Percentiles rank a stretch among this genome's conserved stretches.
Evolutionary conservation across 768 basidiomycete genomes (phyloP).

Genomic region (Boletus rex-veris): DNA sequence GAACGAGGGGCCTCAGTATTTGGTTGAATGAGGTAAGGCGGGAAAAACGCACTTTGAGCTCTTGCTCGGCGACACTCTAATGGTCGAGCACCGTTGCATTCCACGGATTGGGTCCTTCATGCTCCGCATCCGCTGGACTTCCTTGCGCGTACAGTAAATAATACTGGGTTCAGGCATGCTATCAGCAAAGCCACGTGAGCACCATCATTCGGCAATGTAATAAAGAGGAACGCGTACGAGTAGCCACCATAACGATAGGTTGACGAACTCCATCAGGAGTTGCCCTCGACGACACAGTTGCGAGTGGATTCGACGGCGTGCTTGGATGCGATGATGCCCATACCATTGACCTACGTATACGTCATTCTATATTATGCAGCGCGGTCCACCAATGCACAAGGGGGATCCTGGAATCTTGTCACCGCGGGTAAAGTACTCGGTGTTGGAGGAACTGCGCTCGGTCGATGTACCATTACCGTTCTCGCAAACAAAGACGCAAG

Average conservation of each 20-base stretch:
- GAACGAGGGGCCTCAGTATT: too few species aligned
- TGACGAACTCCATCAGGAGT: constrained; percentile 93
- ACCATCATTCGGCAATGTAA: not conserved
- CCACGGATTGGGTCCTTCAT: constrained; percentile 96
- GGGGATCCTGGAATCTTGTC: constrained; percentile 88
- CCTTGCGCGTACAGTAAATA: constrained; percentile 97
- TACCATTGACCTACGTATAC: constrained; percentile 74
- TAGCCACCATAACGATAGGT: constrained; percentile 97
- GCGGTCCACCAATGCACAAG: not conserved
- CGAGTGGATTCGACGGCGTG: constrained; percentile 83
- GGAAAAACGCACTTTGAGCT: constrained; percentile 66
- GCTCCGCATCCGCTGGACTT: constrained; percentile 94
- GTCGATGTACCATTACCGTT: constrained; percentile 99
- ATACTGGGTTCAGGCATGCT: constrained; percentile 99
- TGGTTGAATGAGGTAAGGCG: not conserved
- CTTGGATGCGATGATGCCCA: constrained; percentile 93
- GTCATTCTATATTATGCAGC: not conserved
- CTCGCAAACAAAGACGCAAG: constrained; percentile 92
- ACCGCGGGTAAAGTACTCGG: constrained; percentile 92
- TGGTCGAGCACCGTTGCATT: constrained; percentile 88
- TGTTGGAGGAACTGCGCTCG: constrained; percentile 89
- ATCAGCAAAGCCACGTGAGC: not conserved
- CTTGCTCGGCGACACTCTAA: constrained; percentile 93
- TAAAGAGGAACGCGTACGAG: constrained; percentile 54
- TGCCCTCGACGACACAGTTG: constrained; percentile 80